Conservation (phyloP, 768 basidiomycete species). For the Boletus tomentosulus region DNA sequence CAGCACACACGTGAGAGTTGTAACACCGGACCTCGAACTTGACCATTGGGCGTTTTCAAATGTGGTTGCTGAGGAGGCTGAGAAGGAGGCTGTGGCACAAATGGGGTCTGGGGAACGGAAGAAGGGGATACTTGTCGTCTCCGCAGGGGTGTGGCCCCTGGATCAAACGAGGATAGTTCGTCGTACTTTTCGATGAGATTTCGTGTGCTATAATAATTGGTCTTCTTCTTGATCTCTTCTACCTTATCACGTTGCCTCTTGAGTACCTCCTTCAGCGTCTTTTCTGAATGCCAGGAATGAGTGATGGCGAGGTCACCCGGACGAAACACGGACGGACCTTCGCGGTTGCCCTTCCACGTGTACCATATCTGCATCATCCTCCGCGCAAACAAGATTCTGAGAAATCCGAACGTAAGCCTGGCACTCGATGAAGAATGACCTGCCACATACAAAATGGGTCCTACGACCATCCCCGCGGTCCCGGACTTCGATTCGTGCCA, state of each 20-base stretch:
- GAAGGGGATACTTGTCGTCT: slow-evolving; percentile 34
- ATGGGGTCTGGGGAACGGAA: slow-evolving; percentile 30
- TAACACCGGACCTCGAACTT: slow-evolving; percentile 24
- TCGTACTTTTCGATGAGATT: slow-evolving; percentile 90
- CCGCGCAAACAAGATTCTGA: slow-evolving; percentile 69
- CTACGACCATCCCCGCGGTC: slow-evolving; percentile 53
- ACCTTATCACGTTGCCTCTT: slow-evolving; percentile 81
- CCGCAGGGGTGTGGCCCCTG: slow-evolving; percentile 38
- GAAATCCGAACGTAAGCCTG: neutral
- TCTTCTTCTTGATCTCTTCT: slow-evolving; percentile 96
- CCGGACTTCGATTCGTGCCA: slow-evolving; percentile 31
- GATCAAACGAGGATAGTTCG: slow-evolving; percentile 40
- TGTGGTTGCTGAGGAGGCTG: slow-evolving; percentile 9
- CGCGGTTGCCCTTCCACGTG: slow-evolving; percentile 68
- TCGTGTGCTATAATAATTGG: slow-evolving; percentile 90
- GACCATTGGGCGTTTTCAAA: slow-evolving; percentile 21
- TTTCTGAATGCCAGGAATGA: slow-evolving; percentile 49
- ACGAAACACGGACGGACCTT: slow-evolving; percentile 46
- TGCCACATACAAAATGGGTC: slow-evolving; percentile 71
- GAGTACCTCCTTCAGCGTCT: slow-evolving; percentile 65
- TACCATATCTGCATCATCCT: slow-evolving; percentile 86
- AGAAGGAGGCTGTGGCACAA: slow-evolving; percentile 25
- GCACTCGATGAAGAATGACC: neutral
- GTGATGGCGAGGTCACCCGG: neutral
- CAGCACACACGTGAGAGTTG: slow-evolving; percentile 39